These are phyloP conservation scores for Ogataea salicorniae DNA, from an alignment of 805 yeast species.

Conservation along the genomic window DNA sequence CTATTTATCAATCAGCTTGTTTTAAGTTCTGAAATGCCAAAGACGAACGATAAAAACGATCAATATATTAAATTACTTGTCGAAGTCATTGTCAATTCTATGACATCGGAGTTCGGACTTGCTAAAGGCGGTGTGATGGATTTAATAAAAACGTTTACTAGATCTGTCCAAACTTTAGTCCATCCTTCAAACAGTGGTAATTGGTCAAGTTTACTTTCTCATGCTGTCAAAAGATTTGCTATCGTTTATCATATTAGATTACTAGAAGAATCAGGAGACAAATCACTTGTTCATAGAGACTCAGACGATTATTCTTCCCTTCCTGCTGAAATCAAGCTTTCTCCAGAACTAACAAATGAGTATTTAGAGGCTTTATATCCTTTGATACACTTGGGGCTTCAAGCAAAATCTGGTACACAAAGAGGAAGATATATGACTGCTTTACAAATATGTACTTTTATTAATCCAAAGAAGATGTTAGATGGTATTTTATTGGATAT, in stretches of 20 bases:
- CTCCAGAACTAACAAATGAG: slow-evolving; percentile 15
- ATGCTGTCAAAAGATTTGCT: slow-evolving; percentile 55
- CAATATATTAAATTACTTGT: slow-evolving; percentile 24
- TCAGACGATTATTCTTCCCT: slow-evolving; percentile 21
- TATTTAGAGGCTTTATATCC: slow-evolving; percentile 43
- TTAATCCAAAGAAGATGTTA: slow-evolving; percentile 50
- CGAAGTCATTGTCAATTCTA: slow-evolving; percentile 52
- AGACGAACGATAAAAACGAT: slow-evolving; percentile 20
- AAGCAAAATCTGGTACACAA: slow-evolving; percentile 58
- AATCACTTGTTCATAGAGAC: slow-evolving; percentile 15
- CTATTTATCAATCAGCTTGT: slow-evolving; percentile 51
- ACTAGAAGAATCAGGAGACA: slow-evolving; percentile 42
- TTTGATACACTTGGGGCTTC: slow-evolving; percentile 63
- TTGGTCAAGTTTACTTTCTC: slow-evolving; percentile 75
- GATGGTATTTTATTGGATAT: slow-evolving; percentile 60
- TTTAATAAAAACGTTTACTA: slow-evolving; percentile 49
- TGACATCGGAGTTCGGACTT: slow-evolving; percentile 44
- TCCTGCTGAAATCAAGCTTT: slow-evolving; percentile 22
- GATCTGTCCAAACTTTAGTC: slow-evolving; percentile 70
- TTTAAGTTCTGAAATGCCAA: slow-evolving; percentile 21
- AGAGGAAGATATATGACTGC: slow-evolving; percentile 55
- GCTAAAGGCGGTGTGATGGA: slow-evolving; percentile 44
- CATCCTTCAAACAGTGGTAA: slow-evolving; percentile 92
- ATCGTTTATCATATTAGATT: slow-evolving; percentile 56
- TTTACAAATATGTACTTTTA: slow-evolving; percentile 57